Conservation (phyloP, 2,329 filamentous ascomycete genomes). For the Cyphellophora attinorum region DNA sequence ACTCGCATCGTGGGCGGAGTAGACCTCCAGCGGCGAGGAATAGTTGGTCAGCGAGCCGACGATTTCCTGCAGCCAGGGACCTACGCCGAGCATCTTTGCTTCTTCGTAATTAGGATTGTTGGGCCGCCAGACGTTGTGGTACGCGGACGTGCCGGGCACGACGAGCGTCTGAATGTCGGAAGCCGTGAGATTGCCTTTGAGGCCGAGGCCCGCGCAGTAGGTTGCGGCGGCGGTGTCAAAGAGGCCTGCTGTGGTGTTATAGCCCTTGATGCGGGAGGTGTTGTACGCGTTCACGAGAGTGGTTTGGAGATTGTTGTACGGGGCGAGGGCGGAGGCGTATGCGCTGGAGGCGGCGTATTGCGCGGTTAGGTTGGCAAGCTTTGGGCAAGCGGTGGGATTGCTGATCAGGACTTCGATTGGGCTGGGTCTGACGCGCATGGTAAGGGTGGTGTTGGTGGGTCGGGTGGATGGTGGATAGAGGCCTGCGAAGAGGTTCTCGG, state of each 20-base stretch:
- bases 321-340: constrained; percentile 1
- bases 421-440: constrained; percentile 4
- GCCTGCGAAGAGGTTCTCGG: constrained; percentile 3
- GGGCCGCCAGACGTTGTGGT: constrained; percentile 2
- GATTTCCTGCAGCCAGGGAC: constrained; percentile 2
- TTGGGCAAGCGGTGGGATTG: constrained; percentile 3
- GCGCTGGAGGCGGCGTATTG: not conserved
- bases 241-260: constrained; percentile 2
- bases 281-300: constrained; percentile 3
- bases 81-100: constrained; percentile 3
- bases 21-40: constrained; percentile 1
- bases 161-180: constrained; percentile 1
- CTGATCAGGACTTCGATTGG: constrained; percentile 2
- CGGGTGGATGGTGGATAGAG: constrained; percentile 3
- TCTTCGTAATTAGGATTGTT: constrained; percentile 1
- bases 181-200: constrained; percentile 2
- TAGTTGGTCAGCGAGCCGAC: constrained; percentile 1
- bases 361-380: constrained; percentile 4
- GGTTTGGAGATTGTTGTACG: constrained; percentile 1
- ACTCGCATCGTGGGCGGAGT: constrained; percentile 4
- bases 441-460: constrained; percentile 1
- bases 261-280: not conserved
- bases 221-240: constrained; percentile 1
- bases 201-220: constrained; percentile 4
- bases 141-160: constrained; percentile 2